Conservation (phyloP, 768 basidiomycete species). For the Leccinum uliginosum region DNA sequence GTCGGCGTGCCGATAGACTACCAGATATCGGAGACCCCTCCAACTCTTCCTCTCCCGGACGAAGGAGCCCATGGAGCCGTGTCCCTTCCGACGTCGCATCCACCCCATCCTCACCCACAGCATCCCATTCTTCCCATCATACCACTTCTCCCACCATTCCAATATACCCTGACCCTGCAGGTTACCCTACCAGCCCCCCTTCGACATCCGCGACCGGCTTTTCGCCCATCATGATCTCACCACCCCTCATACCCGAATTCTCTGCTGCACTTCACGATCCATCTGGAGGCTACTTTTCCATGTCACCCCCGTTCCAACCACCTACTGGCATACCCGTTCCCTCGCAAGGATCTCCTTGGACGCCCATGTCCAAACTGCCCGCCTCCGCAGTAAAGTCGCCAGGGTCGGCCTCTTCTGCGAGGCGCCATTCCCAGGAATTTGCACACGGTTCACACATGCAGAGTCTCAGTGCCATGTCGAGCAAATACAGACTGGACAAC, state of each 20-base stretch:
- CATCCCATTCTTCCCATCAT: slow-evolving; percentile 17
- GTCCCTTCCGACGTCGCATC: slow-evolving; percentile 19
- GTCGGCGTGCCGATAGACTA: slow-evolving; percentile 19
- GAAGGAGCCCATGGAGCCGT: slow-evolving; percentile 20
- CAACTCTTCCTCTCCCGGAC: slow-evolving; percentile 34
- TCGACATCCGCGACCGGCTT: slow-evolving; percentile 3
- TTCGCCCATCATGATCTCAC: slow-evolving; percentile 3
- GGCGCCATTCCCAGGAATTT: slow-evolving; percentile 23
- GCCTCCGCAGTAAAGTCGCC: slow-evolving; percentile 1
- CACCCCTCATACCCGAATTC: slow-evolving; percentile 17
- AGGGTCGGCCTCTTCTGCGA: not conserved
- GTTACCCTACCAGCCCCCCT: slow-evolving; percentile 13
- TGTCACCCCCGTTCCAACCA: slow-evolving; percentile 11
- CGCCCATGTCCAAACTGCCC: slow-evolving; percentile 2
- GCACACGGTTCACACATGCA: slow-evolving; percentile 16
- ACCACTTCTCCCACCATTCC: slow-evolving; percentile 21
- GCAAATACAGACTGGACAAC: slow-evolving; percentile 22
- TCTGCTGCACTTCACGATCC: slow-evolving; percentile 11
- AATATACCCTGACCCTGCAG: slow-evolving; percentile 18
- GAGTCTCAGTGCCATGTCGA: slow-evolving; percentile 23
- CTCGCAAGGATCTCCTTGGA: slow-evolving; percentile 18
- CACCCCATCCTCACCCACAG: slow-evolving; percentile 23
- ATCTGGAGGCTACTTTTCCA: slow-evolving; percentile 12
- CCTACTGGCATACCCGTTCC: slow-evolving; percentile 7
- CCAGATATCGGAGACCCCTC: slow-evolving; percentile 13